A percentile compares a stretch with the other conserved stretches of the same genome.
phyloP scores from a whole-genome alignment of 371 early-diverging fungal species.

The Mortierella sp. region DNA sequence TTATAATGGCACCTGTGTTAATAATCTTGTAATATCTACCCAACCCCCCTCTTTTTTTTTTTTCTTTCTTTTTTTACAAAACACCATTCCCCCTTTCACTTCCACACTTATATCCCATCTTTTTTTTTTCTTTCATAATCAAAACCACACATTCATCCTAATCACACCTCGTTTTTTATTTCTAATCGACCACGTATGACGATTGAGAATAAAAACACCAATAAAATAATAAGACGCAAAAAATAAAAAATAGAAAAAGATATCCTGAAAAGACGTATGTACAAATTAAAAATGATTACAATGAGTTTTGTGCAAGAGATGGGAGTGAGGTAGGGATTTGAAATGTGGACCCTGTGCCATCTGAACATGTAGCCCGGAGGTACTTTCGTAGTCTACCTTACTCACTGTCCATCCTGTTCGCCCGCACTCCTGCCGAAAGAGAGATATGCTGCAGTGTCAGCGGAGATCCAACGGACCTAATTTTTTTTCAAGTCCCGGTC shows the following conservation, averaged over 20 bases:
- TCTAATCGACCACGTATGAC: background rate
- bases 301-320: background rate
- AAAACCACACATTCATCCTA: background rate
- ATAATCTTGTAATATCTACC: conserved; percentile 29
- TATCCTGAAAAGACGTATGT: background rate
- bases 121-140: background rate
- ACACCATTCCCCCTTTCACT: background rate
- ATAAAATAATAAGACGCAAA: background rate
- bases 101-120: conserved; percentile 6
- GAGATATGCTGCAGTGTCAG: too few species aligned
- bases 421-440: background rate
- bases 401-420: background rate
- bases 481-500: too few species aligned
- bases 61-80: conserved; percentile 17
- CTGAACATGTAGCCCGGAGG: background rate
- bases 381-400: background rate
- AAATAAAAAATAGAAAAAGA: background rate
- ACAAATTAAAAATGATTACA: background rate
- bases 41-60: background rate
- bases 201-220: background rate
- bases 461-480: too few species aligned
- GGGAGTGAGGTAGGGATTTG: background rate
- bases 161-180: background rate
- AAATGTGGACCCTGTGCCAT: background rate
- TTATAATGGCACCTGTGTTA: background rate